phyloP scores from a whole-genome alignment of 208 protist genomes.

The Endotrypanum monterogeii region DNA sequence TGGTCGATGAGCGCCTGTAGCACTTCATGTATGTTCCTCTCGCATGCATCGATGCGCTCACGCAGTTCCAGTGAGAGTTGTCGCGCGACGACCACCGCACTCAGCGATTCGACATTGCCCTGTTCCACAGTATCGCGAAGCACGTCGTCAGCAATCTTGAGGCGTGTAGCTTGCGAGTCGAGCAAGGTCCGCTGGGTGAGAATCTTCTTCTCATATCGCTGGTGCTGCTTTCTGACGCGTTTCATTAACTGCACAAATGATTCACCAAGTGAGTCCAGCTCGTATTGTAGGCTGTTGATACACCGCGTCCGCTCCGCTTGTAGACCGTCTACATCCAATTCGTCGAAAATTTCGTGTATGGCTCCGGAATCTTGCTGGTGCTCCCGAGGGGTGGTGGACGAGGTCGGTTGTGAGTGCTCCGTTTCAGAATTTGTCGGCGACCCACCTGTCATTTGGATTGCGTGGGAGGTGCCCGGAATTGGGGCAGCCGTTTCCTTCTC shows the following conservation, averaged over 20 bases:
- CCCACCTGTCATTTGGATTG: neutral
- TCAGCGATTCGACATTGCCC: conserved; percentile 37
- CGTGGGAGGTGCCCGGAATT: neutral
- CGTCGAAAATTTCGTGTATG: neutral
- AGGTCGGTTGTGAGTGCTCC: neutral
- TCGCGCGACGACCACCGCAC: conserved; percentile 36
- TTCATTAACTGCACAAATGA: conserved; percentile 44
- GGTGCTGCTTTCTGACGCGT: conserved; percentile 35
- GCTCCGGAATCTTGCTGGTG: neutral
- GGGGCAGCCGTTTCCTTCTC: neutral
- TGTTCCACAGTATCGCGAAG: conserved; percentile 43
- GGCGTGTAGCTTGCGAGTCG: conserved; percentile 52
- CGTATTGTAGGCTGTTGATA: conserved; percentile 14
- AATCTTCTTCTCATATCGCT: conserved; percentile 36
- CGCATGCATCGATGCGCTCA: conserved; percentile 54
- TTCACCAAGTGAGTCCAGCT: conserved; percentile 28
- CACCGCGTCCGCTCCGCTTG: conserved; percentile 12
- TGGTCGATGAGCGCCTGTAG: conserved; percentile 47
- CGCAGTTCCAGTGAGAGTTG: conserved; percentile 59
- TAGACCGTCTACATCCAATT: neutral
- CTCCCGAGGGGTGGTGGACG: neutral
- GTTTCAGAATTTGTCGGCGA: neutral
- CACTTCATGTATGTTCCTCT: conserved; percentile 40
- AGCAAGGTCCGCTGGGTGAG: conserved; percentile 47
- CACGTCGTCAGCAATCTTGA: conserved; percentile 71